These are phyloP conservation scores for Nicotiana tabacum DNA, from an alignment of 257 asterid species.

Conservation along the genomic window DNA sequence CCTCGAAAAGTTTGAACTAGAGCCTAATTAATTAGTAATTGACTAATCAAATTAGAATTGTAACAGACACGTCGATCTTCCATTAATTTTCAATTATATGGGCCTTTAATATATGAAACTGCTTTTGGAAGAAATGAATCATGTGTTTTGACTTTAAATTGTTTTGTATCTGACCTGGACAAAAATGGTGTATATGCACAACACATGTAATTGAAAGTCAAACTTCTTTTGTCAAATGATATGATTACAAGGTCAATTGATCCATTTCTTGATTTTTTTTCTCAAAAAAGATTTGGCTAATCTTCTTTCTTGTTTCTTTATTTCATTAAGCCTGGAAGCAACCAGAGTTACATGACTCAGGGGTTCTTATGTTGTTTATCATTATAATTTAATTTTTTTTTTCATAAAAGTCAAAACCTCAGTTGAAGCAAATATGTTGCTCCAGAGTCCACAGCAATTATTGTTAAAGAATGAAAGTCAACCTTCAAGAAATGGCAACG, in stretches of 20 bases:
- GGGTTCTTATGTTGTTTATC: not conserved
- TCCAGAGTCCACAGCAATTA: not conserved
- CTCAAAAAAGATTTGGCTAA: not conserved
- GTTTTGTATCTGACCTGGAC: not conserved
- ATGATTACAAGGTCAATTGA: not conserved
- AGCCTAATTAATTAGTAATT: no score
- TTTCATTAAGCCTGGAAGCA: not conserved
- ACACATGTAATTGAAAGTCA: not conserved
- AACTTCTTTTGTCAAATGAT: not conserved
- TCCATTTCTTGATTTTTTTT: not conserved
- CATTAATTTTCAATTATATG: not conserved
- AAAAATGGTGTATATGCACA: not conserved
- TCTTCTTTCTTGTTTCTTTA: not conserved
- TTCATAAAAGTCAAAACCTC: not conserved
- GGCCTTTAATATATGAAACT: not conserved
- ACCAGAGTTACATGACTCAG: not conserved
- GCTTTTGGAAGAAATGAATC: not conserved
- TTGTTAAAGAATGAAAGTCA: constrained; percentile 7
- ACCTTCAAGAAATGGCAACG: constrained; percentile 6
- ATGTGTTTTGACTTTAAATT: not conserved
- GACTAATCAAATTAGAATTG: no score
- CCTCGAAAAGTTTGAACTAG: no score
- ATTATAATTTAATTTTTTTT: not conserved
- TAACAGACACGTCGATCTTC: not conserved
- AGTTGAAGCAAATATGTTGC: not conserved